phyloP scores from a whole-genome alignment of 164 flowering plant genomes.

The Nelumbo lutea region DNA sequence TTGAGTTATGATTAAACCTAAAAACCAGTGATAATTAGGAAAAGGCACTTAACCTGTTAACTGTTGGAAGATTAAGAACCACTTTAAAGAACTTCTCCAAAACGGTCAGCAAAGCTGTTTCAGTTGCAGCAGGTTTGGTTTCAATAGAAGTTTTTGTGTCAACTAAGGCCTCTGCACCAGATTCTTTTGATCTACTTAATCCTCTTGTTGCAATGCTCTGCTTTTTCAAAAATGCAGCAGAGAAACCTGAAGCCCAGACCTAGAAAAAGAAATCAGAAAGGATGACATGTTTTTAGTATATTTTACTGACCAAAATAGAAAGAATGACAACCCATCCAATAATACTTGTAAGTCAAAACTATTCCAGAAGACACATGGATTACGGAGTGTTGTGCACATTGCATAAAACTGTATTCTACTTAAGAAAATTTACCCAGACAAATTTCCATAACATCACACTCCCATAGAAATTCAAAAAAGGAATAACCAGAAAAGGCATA shows the following conservation, averaged over 20 bases:
- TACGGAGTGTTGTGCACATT: too few species aligned
- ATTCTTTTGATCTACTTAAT: conserved; percentile 11
- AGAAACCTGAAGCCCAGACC: conserved; percentile 99
- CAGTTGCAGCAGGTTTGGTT: conserved; percentile 68
- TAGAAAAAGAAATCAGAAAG: conserved; percentile 13
- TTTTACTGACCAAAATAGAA: background rate
- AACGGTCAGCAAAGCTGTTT: conserved; percentile 67
- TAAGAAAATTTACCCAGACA: too few species aligned
- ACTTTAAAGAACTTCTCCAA: conserved; percentile 83
- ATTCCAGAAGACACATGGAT: too few species aligned
- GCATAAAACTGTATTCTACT: too few species aligned
- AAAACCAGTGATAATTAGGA: background rate
- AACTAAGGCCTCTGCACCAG: conserved; percentile 21
- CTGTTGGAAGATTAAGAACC: conserved; percentile 72
- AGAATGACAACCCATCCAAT: background rate
- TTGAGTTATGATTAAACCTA: background rate
- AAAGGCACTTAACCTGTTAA: conserved; percentile 53
- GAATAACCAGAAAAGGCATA: too few species aligned
- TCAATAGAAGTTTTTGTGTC: conserved; percentile 24
- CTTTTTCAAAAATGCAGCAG: conserved; percentile 94
- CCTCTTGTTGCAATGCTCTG: conserved; percentile 78
- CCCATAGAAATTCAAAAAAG: too few species aligned
- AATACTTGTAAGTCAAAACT: too few species aligned
- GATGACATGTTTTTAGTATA: background rate
- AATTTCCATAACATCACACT: too few species aligned